Evolutionary conservation across 1,284 basidiomycete genomes (phyloP).

Genomic region (Caloboletus firmus): DNA sequence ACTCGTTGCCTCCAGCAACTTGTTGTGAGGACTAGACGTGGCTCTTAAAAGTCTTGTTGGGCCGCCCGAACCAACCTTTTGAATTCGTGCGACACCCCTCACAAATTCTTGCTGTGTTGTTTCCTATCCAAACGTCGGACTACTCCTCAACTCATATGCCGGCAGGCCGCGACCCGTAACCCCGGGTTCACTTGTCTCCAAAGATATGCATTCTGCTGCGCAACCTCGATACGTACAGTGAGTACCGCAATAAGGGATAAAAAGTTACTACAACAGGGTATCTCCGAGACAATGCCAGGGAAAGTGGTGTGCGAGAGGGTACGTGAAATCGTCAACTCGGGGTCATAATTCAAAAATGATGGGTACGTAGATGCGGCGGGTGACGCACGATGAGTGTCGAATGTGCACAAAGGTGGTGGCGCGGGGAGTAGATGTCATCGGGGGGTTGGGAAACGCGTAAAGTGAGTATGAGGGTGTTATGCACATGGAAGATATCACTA

Average conservation of each 20-base stretch:
- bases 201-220: conserved; percentile 39
- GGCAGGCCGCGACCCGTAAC: no score
- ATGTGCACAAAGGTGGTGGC: conserved; percentile 4
- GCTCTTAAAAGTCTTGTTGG: background rate
- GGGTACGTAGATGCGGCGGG: conserved; percentile 15
- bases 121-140: background rate
- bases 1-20: conserved; percentile 5
- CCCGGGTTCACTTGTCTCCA: conserved; percentile 17
- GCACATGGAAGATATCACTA: conserved; percentile 34
- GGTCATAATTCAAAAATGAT: conserved; percentile 26
- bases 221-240: conserved; percentile 32
- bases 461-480: conserved; percentile 29
- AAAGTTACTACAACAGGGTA: conserved; percentile 38
- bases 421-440: conserved; percentile 8
- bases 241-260: conserved; percentile 28
- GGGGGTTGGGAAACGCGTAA: conserved; percentile 14
- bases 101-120: background rate
- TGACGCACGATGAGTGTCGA: conserved; percentile 25
- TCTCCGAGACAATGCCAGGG: conserved; percentile 34
- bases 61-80: background rate
- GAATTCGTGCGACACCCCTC: background rate
- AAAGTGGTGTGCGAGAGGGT: conserved; percentile 15
- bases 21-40: conserved; percentile 9
- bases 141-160: background rate
- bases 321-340: conserved; percentile 36